Conservation (phyloP, 768 basidiomycete species). For the Omphalotus guepiniiformis region DNA sequence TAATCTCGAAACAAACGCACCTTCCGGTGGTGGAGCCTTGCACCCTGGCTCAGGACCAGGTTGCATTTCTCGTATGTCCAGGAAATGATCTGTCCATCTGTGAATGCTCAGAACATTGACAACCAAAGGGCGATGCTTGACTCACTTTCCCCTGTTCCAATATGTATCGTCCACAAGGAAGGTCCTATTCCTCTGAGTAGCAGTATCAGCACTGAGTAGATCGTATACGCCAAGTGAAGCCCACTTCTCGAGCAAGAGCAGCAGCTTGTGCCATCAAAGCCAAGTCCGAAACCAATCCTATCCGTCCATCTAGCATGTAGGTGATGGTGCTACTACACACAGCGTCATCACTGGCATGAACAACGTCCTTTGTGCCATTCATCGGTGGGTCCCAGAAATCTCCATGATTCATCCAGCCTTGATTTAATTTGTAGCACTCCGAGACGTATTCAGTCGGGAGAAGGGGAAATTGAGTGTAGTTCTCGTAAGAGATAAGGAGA, state of each 20-base stretch:
- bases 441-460: slow-evolving; percentile 49
- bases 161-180: slow-evolving; percentile 67
- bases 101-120: slow-evolving; percentile 4
- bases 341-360: slow-evolving; percentile 21
- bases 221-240: slow-evolving; percentile 11
- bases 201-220: slow-evolving; percentile 8
- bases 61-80: slow-evolving; percentile 45
- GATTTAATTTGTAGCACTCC: slow-evolving; percentile 50
- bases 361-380: slow-evolving; percentile 32
- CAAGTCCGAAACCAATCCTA: slow-evolving; percentile 63
- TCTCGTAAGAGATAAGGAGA: slow-evolving; percentile 9
- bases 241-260: slow-evolving; percentile 61
- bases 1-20: slow-evolving; percentile 26
- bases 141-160: slow-evolving; percentile 72
- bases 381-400: slow-evolving; percentile 45
- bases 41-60: slow-evolving; percentile 67
- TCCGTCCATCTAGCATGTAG: slow-evolving; percentile 64
- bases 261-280: slow-evolving; percentile 66
- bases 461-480: slow-evolving; percentile 50
- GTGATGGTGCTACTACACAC: slow-evolving; percentile 64
- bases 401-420: slow-evolving; percentile 39
- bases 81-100: slow-evolving; percentile 68
- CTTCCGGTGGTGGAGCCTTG: slow-evolving; percentile 56
- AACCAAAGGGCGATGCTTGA: slow-evolving; percentile 3
- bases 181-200: slow-evolving; percentile 50